Evolutionary conservation across 1,284 basidiomycete genomes (phyloP), one percentile per base, ranked within the genome.

Genomic region (Bondarzewia mesenterica): DNA sequence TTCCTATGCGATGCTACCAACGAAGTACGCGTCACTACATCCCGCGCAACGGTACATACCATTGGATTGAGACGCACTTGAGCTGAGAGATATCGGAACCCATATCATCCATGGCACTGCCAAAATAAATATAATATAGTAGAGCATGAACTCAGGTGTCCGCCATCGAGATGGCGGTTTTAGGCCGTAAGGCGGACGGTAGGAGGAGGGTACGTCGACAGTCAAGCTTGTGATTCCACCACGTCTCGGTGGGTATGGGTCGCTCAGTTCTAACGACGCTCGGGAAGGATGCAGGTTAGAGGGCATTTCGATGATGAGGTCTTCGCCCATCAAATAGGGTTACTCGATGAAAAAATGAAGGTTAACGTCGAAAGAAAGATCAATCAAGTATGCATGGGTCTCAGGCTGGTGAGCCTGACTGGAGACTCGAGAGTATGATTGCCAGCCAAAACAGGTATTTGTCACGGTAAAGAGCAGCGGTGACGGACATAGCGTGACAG

Each of bases 141-240:
- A 98, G 46, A 87, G 59, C 51, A 78, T 71, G 69, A 96, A 98
- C 65, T 98, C 95, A 15, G 70, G 65, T 0, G 91, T 89, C 42
- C 66, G 68, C 95, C 94, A 98, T 68, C 88, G 64, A 23, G 80
- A 55, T 2, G 68, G 69, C 42, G 68, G 69, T 45, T 50, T 52
- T 50, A 44, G 52, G 58, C 58, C 52, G 50, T 50, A 15, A 41
- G 52, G 21, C 47, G 63, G 38, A 42, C 39, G 64, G 48, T 60
- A 61, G 0, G 71, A 65, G 16, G 68, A 60, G 4, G 78, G 72
- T 22, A 74, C 71, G 45, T 74, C 61, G 4, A 80, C 68, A 1
- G 79, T 80, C 14, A 80, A 60, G 48, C 63, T 53, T 16, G 66
- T 64, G 51, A 75, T 61, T 21, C 72, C 70, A 36, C 52, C 60